Evolutionary conservation across 306 rosid species (phyloP).

Genomic region (Casuarina cunninghamiana): DNA sequence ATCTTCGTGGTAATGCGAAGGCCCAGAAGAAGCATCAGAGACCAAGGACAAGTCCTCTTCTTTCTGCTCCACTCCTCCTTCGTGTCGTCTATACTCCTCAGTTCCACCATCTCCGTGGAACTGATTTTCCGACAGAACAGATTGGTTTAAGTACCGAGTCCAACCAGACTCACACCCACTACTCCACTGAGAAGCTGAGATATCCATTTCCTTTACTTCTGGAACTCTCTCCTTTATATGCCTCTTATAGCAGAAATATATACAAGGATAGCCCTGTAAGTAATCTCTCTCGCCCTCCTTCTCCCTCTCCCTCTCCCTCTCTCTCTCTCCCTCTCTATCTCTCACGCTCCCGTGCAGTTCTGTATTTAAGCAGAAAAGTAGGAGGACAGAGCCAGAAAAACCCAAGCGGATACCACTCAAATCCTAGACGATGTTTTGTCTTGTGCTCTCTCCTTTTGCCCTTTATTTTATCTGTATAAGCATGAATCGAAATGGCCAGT

Average conservation of each 20-base stretch:
- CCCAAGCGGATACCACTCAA: constrained; percentile 56
- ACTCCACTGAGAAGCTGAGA: constrained; percentile 57
- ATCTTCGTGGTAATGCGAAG: constrained; percentile 58
- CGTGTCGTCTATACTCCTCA: constrained; percentile 27
- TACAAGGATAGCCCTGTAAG: too few relatives aligned
- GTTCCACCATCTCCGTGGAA: constrained; percentile 22
- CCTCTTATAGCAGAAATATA: too few relatives aligned
- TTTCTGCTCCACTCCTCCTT: constrained; percentile 26
- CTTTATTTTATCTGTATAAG: constrained; percentile 60
- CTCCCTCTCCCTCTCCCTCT: constrained; percentile 12
- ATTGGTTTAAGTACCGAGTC: constrained; percentile 80
- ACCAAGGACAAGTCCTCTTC: constrained; percentile 78
- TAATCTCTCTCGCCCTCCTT: too few relatives aligned
- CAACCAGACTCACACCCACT: constrained; percentile 90
- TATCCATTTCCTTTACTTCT: constrained; percentile 45
- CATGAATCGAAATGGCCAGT: constrained; percentile 82
- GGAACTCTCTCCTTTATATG: too few relatives aligned
- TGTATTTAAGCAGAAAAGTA: constrained; percentile 42
- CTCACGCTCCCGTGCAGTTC: constrained; percentile 18
- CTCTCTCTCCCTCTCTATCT: constrained; percentile 16
- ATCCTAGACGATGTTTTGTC: constrained; percentile 65
- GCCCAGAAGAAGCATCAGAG: constrained; percentile 95
- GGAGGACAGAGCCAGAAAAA: constrained; percentile 24
- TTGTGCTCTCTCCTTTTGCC: constrained; percentile 63
- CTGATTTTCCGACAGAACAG: constrained; percentile 47